Evolutionary conservation across 2,329 filamentous ascomycete genomes (phyloP).

Genomic region (Neonectria hederae): DNA sequence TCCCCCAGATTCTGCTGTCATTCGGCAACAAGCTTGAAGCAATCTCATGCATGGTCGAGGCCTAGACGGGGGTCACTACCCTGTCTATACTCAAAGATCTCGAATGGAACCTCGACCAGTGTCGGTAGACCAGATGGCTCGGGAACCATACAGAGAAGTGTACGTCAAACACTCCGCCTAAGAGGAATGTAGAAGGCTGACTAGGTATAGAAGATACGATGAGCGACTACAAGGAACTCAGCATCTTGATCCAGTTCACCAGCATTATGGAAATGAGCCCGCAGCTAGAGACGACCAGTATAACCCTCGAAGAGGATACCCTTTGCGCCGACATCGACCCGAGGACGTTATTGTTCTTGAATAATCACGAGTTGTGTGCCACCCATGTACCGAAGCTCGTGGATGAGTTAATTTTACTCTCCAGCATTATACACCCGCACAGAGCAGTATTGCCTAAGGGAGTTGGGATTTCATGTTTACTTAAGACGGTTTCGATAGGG

Average conservation of each 20-base stretch:
- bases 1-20: constrained; percentile 23
- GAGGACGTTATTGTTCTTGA: constrained; percentile 48
- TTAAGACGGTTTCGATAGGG: constrained; percentile 20
- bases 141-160: constrained; percentile 38
- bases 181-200: constrained; percentile 26
- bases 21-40: constrained; percentile 12
- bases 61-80: constrained; percentile 18
- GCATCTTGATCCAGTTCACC: constrained; percentile 29
- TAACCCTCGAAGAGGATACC: constrained; percentile 29
- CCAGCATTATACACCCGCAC: constrained; percentile 8
- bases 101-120: constrained; percentile 26
- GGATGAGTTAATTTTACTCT: background rate
- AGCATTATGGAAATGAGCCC: constrained; percentile 29
- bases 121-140: constrained; percentile 17
- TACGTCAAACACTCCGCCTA: constrained; percentile 30
- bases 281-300: constrained; percentile 24
- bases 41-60: constrained; percentile 15
- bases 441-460: constrained; percentile 14
- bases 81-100: constrained; percentile 19
- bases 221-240: constrained; percentile 17
- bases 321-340: constrained; percentile 34
- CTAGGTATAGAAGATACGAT: constrained; percentile 26
- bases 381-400: background rate
- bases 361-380: constrained; percentile 27
- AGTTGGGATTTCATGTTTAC: constrained; percentile 26